Conservation (phyloP, 169 alveolate species). For the Cryptosporidium felis region DNA sequence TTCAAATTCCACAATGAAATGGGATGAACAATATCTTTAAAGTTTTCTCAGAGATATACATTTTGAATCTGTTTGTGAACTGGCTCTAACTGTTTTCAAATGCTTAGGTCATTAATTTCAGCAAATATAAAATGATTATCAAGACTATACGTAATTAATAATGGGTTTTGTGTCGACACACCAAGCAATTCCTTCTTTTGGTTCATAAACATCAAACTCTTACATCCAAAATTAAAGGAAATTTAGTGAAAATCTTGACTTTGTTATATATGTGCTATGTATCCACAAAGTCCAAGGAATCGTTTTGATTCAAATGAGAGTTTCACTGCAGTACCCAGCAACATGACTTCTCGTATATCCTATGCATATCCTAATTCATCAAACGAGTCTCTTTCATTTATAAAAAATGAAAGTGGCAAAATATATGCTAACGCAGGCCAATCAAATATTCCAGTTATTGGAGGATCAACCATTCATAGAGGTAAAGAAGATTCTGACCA, state of each 20-base stretch:
- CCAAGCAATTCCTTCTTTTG: neutral
- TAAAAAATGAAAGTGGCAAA: neutral
- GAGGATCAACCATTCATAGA: neutral
- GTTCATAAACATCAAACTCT: neutral
- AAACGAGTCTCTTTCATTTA: constrained; percentile 25
- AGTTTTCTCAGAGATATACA: too few species aligned
- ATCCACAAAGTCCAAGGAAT: constrained; percentile 67
- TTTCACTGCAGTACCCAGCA: neutral
- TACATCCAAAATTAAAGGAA: neutral
- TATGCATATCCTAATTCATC: constrained; percentile 61
- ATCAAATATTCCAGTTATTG: neutral
- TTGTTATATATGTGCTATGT: constrained; percentile 14
- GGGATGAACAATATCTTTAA: too few species aligned
- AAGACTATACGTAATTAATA: constrained; percentile 49
- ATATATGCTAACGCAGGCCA: neutral
- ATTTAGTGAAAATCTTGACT: neutral
- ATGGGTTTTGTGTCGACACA: constrained; percentile 51
- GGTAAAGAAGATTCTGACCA: neutral
- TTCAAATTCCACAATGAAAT: too few species aligned
- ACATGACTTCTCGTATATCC: neutral
- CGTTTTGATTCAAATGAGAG: neutral
- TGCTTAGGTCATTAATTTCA: neutral
- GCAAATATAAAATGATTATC: neutral
- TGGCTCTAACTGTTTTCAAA: neutral
- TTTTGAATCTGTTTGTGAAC: neutral